Base-by-base conservation (phyloP, 768 basidiomycete species). In the Rhodotorula diobovata region DNA sequence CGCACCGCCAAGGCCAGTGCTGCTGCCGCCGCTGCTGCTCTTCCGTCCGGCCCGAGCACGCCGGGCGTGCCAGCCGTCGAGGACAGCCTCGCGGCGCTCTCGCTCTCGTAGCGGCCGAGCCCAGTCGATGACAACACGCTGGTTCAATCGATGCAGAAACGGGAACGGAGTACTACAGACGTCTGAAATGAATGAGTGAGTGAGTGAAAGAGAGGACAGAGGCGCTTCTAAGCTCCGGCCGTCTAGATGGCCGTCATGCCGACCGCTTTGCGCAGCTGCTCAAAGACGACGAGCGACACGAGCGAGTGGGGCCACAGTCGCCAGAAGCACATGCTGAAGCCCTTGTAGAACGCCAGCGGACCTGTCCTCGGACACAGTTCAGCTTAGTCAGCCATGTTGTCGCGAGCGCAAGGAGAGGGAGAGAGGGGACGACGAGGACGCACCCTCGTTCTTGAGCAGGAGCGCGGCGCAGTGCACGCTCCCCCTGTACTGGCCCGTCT, bases 371-470 rank as follows among this genome's bases (percentile, higher is more conserved):
- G 41, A 12, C 14, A 41, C 8, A 14, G 41, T 18, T 43, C 41
- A 18, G 2, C 2, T 35, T 30, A 5, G 35, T 18, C 5, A 12
- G 46, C 20, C 16, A 1, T 10, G 9, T 20, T 14, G 58, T 10
- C 18, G 51, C 20, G 48, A 28, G n/a, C n/a, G n/a, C n/a, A n/a
- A 25, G 30, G 54, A 51, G 10, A 30, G 28, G 28, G 37, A 34
- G n/a, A 30, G 54, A 51, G 45, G 51, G 32, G 10, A 6, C 16
- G 23, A 28, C 8, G 18, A n/a, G 28, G 11, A 23, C 64, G 28
- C 34, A 66, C 77, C 77, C 59, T 78, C 77, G 63, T 76, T 73
- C 60, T 67, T 63, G 11, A 78, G 51, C 12, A 76, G 9, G 23
- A 72, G 39, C 14, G 64, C 74, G 0, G 76, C 70, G 51, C 76